phyloP scores from a whole-genome alignment of 2,329 filamentous ascomycete genomes.

The Diaporthe sp. region DNA sequence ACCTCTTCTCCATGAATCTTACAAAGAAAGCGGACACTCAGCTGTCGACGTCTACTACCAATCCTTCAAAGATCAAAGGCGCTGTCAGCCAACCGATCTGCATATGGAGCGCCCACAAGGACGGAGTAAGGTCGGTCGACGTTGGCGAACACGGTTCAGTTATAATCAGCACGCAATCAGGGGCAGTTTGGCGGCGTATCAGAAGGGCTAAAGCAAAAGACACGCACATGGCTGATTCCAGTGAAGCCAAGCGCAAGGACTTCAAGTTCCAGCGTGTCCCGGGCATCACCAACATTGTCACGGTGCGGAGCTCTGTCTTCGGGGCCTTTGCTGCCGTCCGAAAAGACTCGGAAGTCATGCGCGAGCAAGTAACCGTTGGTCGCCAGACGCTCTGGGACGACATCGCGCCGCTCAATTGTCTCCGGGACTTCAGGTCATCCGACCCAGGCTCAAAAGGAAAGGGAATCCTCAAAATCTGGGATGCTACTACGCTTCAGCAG shows the following conservation, averaged over 20 bases:
- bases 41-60: slow-evolving; percentile 83
- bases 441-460: slow-evolving; percentile 51
- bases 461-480: slow-evolving; percentile 57
- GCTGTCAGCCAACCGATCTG: slow-evolving; percentile 83
- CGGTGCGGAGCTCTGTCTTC: slow-evolving; percentile 88
- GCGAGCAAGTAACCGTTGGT: slow-evolving; percentile 75
- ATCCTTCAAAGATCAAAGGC: slow-evolving; percentile 89
- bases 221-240: slow-evolving; percentile 58
- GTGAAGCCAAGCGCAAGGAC: slow-evolving; percentile 79
- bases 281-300: slow-evolving; percentile 85
- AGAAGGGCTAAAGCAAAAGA: slow-evolving; percentile 86
- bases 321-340: slow-evolving; percentile 91
- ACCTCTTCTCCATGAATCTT: slow-evolving; percentile 87
- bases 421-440: slow-evolving; percentile 69
- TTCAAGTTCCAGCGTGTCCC: slow-evolving; percentile 96
- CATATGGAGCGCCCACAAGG: slow-evolving; percentile 91
- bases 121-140: slow-evolving; percentile 86
- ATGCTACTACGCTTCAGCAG: slow-evolving; percentile 60
- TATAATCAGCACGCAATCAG: slow-evolving; percentile 91
- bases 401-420: slow-evolving; percentile 75
- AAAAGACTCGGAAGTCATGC: slow-evolving; percentile 85
- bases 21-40: slow-evolving; percentile 75
- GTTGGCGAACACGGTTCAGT: slow-evolving; percentile 95
- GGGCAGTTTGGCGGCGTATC: slow-evolving; percentile 91
- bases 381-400: slow-evolving; percentile 81